Base-by-base conservation (phyloP, 176 grass and related monocot genomes). In the Oryza glaberrima region DNA sequence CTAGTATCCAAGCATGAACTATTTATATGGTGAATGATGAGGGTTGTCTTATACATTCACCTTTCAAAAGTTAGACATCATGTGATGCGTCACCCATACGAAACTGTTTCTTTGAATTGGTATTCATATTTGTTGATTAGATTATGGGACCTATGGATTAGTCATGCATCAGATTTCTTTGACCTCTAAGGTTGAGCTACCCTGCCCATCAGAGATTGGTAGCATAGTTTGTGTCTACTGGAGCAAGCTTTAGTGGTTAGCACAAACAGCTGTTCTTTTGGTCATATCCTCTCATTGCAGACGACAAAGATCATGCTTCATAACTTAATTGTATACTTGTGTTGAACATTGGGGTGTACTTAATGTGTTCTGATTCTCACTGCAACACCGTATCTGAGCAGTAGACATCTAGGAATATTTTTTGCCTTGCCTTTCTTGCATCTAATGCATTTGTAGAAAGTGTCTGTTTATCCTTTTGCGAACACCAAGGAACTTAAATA, bases 1-100 rank as follows among this genome's bases (percentile, higher is more conserved):
- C 38, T 13, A 44, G 65, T 17, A 67, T 70, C n/a, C 46, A 58
- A 49, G 48, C 14, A 85, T 11, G 75, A 44, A 65, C 78, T 83
- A 82, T 79, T 88, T 93, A 91, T 86, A 72, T 36, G 58, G 70
- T 77, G 40, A 23, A 56, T 15, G 75, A 91, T 84, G 80, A 67
- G 81, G 70, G 83, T 83, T 75, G 89, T 94, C 86, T 41, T 88
- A 61, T 32, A 32, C 2, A 32, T 81, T 91, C 83, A 84, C 70
- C 83, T 89, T 92, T 89, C 58, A 77, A 79, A 77, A 94, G 58
- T 72, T 76, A 56, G 78, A 26, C 63, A 22, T 54, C 73, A 88
- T 54, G 72, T 20, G 6, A 54, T 72, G 52, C 13, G 11, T 40
- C 63, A 69, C 26, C 26, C 30, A 77, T 72, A 25, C 61, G 41